Percentiles rank a stretch among this genome's conserved stretches.
Conservation (phyloP, 2,329 filamentous ascomycete genomes). For the Colletotrichum nymphaeae region DNA sequence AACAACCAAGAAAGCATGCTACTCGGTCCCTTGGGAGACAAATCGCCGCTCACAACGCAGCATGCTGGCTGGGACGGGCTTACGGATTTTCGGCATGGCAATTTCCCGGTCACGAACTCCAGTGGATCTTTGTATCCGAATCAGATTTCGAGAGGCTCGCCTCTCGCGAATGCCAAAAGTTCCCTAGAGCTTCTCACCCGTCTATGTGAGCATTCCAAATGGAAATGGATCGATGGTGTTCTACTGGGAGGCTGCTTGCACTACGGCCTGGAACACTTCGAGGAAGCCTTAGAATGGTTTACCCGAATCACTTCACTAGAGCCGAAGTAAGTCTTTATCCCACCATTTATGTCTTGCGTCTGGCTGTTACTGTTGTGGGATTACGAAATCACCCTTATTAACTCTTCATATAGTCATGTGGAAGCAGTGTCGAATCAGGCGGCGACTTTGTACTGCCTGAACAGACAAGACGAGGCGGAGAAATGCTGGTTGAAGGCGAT, state of each 20-base stretch:
- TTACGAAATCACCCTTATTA: background rate
- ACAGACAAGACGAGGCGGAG: constrained; percentile 85
- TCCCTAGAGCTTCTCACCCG: constrained; percentile 79
- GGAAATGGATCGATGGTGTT: constrained; percentile 95
- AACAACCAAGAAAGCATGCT: constrained; percentile 1
- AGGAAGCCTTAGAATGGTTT: constrained; percentile 81
- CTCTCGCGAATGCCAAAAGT: constrained; percentile 61
- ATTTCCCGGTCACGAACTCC: constrained; percentile 1
- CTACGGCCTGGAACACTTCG: constrained; percentile 88
- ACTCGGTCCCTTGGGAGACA: background rate
- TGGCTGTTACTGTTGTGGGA: background rate
- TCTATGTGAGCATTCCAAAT: constrained; percentile 82
- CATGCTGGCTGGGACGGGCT: constrained; percentile 7
- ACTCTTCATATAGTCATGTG: constrained; percentile 71
- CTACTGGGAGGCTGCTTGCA: constrained; percentile 90
- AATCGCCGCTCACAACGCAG: background rate
- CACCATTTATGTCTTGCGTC: background rate
- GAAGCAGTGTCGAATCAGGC: constrained; percentile 95
- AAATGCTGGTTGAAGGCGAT: constrained; percentile 88
- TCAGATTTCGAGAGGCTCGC: constrained; percentile 11
- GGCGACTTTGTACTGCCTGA: constrained; percentile 86
- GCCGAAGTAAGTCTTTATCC: constrained; percentile 57
- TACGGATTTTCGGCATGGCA: background rate
- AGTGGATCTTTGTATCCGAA: background rate
- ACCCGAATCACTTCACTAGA: constrained; percentile 69